These are phyloP conservation scores for Amborella trichopoda DNA, from an alignment of 164 flowering plant genomes.

Conservation along the genomic window DNA sequence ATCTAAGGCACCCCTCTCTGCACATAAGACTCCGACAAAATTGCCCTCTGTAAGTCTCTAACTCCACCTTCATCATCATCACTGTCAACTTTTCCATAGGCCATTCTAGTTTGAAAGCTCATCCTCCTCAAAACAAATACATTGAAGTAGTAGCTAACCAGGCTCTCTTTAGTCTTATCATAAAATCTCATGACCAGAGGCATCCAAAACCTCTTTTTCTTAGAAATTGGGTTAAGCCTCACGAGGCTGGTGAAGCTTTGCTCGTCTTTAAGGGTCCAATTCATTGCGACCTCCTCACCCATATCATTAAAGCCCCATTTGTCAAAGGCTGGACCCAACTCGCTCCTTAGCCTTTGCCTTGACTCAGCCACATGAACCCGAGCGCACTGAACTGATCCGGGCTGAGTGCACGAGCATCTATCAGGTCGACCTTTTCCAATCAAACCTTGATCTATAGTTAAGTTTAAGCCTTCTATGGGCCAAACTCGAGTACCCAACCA, in stretches of 20 bases:
- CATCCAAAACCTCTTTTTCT: background rate
- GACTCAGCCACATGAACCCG: background rate
- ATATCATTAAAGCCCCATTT: background rate
- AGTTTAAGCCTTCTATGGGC: background rate
- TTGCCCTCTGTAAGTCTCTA: no score
- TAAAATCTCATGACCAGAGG: background rate
- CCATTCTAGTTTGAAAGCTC: background rate
- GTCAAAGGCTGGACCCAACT: background rate
- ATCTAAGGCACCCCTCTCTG: no score
- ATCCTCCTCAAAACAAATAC: background rate
- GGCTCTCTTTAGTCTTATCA: background rate
- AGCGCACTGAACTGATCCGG: background rate
- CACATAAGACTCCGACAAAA: no score
- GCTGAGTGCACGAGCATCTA: background rate
- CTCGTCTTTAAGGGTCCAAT: background rate
- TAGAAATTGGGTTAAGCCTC: background rate
- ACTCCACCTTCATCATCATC: background rate
- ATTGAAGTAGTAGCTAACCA: background rate
- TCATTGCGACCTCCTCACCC: background rate
- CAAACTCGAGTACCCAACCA: background rate
- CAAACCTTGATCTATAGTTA: background rate
- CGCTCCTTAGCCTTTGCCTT: background rate
- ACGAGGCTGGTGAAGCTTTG: background rate
- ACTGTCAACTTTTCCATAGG: background rate
- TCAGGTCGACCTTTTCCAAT: background rate